Conservation (phyloP, 2,329 filamentous ascomycete species). For the Spiromastix sp. region DNA sequence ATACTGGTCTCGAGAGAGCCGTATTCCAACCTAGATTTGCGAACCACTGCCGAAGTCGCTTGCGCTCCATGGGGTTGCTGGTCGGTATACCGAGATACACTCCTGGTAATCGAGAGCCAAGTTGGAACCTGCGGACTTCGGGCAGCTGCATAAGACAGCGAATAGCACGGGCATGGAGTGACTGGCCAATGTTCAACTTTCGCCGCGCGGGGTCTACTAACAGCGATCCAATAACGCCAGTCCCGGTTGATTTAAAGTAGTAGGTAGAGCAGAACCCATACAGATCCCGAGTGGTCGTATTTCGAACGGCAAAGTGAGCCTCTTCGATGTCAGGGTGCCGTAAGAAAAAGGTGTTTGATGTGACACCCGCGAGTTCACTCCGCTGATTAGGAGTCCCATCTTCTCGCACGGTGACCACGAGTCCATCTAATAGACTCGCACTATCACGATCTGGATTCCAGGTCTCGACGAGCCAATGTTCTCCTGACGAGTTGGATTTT, state of each 20-base stretch:
- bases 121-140: constrained; percentile 67
- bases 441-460: constrained; percentile 74
- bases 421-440: constrained; percentile 59
- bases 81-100: constrained; percentile 77
- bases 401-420: constrained; percentile 61
- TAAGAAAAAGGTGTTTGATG: constrained; percentile 66
- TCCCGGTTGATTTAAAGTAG: constrained; percentile 57
- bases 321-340: constrained; percentile 62
- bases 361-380: constrained; percentile 58
- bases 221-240: constrained; percentile 72
- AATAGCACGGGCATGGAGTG: constrained; percentile 75
- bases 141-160: constrained; percentile 61
- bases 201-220: constrained; percentile 81
- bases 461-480: constrained; percentile 88
- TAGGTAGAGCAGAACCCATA: constrained; percentile 93
- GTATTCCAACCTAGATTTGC: constrained; percentile 82
- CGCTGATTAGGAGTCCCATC: constrained; percentile 50
- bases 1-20: constrained; percentile 50
- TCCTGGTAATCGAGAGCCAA: constrained; percentile 72
- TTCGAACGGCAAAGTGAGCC: constrained; percentile 82
- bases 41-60: constrained; percentile 67
- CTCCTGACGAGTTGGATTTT: constrained; percentile 77
- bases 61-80: constrained; percentile 50
- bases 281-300: constrained; percentile 80
- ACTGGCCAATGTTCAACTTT: constrained; percentile 82